Evolutionary conservation across 176 grass and related monocot species (phyloP), one percentile per base, ranked within the genome.

Genomic region (Oryza meridionalis): DNA sequence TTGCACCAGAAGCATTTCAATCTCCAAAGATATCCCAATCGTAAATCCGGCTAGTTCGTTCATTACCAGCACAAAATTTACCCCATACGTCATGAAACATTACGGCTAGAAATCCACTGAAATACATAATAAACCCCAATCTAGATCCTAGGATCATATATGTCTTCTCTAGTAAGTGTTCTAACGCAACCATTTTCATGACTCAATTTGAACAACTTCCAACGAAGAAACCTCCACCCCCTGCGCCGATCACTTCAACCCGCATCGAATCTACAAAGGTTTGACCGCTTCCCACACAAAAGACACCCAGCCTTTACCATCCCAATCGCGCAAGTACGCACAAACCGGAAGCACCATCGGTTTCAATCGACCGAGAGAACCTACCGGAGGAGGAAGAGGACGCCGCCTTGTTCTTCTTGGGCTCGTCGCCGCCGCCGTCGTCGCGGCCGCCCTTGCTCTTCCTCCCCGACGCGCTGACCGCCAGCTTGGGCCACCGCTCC

Each of bases 391-490:
- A 82, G 31, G 87, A 84, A 6, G 53, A n/a, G 4, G 53, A 58
- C 53, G 53, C 1, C 44, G 61, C 58, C 77, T 85, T 87, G 51
- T 82, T 81, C 62, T 65, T 86, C 62, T 65, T 86, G 67, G 49
- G 50, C 38, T 83, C 79, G 47, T 90, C 89, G 75, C 24, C 79
- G 51, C 84, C 89, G 80, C 43, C 79, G 42, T 83, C 80, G 22
- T 73, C 89, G 27, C 64, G 75, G 42, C 40, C 11, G 81, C 19
- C 65, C 70, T 58, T 90, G 79, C 86, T 82, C 70, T 92, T 92
- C 87, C 87, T 92, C 38, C 89, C 91, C 9, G 91, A 87, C 16
- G 91, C 89, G 67, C 76, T 81, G 80, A 82, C 87, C 81, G 65
- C 86, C 84, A 86, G 51, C 68, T 40, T 79, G 49, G 82, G 72